These are phyloP conservation scores for Pestalotiopsis sp. DNA, from an alignment of 2,329 filamentous ascomycete genomes.

Conservation along the genomic window DNA sequence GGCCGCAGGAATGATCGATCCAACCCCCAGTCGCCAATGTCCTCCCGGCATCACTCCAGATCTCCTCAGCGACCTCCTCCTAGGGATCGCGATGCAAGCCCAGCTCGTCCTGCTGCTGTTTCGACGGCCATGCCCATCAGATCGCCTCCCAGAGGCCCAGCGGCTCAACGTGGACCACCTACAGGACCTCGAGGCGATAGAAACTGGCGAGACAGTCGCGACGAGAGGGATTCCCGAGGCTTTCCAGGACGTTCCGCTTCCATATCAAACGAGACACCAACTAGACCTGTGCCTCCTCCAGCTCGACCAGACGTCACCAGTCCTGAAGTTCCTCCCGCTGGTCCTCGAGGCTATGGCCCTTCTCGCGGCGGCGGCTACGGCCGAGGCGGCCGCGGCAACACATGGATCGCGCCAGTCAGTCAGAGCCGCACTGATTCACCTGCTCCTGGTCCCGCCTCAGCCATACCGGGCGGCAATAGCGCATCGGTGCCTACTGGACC, in stretches of 20 bases:
- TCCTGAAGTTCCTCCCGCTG: conserved; percentile 54
- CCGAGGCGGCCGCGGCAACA: conserved; percentile 48
- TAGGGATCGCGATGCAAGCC: conserved; percentile 32
- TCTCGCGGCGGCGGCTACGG: conserved; percentile 46
- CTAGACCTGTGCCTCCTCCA: conserved; percentile 29
- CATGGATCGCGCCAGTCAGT: conserved; percentile 38
- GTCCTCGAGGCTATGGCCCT: conserved; percentile 57
- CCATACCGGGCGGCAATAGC: conserved; percentile 36
- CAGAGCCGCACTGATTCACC: conserved; percentile 33
- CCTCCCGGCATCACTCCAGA: conserved; percentile 31
- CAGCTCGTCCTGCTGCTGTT: conserved; percentile 15
- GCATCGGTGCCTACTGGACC: conserved; percentile 35
- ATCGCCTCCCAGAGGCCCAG: conserved; percentile 59
- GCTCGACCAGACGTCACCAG: conserved; percentile 43
- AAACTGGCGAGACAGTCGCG: conserved; percentile 19
- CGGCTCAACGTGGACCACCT: conserved; percentile 54
- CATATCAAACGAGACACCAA: conserved; percentile 31
- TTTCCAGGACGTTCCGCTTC: conserved; percentile 27
- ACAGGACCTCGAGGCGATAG: conserved; percentile 40
- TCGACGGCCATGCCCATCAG: conserved; percentile 31
- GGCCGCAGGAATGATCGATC: conserved; percentile 50
- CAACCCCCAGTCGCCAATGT: conserved; percentile 43
- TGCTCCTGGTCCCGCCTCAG: conserved; percentile 35
- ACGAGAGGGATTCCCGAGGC: conserved; percentile 41
- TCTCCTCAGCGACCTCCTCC: conserved; percentile 28